Evolutionary conservation across 768 basidiomycete genomes (phyloP).

Genomic region (Fomitopsis serialis): DNA sequence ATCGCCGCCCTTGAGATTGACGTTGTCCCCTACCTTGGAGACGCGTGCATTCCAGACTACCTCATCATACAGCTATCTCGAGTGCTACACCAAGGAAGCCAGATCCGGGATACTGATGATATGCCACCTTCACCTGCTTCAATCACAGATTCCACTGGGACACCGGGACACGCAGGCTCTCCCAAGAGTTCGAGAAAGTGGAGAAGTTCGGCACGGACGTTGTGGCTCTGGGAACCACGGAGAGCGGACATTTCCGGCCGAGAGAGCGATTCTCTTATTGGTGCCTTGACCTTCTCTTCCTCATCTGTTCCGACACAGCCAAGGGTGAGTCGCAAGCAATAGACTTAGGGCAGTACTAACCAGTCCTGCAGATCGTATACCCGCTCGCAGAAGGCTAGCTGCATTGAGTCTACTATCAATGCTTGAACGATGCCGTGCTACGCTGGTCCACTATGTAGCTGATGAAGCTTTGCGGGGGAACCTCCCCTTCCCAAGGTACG

Average conservation of each 20-base stretch:
- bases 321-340: conserved; percentile 38
- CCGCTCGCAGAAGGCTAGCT: conserved; percentile 61
- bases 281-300: conserved; percentile 85
- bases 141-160: not conserved
- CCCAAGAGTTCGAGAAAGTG: conserved; percentile 11
- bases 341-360: not conserved
- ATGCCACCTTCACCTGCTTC: conserved; percentile 14
- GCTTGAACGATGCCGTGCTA: conserved; percentile 67
- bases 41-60: conserved; percentile 61
- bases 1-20: conserved; percentile 75
- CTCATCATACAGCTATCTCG: conserved; percentile 64
- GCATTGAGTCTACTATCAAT: conserved; percentile 67
- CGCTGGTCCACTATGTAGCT: conserved; percentile 71
- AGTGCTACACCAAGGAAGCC: conserved; percentile 69
- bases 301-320: conserved; percentile 66
- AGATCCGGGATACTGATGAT: conserved; percentile 36
- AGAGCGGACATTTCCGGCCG: conserved; percentile 47
- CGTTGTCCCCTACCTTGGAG: conserved; percentile 72
- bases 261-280: conserved; percentile 89
- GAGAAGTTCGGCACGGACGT: conserved; percentile 29
- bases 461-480: conserved; percentile 83
- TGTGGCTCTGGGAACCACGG: conserved; percentile 54
- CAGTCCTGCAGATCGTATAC: conserved; percentile 47
- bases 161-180: not conserved
- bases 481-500: conserved; percentile 81